Base-by-base conservation (phyloP, 208 protist genomes). In the Trypanosoma boissoni region DNA sequence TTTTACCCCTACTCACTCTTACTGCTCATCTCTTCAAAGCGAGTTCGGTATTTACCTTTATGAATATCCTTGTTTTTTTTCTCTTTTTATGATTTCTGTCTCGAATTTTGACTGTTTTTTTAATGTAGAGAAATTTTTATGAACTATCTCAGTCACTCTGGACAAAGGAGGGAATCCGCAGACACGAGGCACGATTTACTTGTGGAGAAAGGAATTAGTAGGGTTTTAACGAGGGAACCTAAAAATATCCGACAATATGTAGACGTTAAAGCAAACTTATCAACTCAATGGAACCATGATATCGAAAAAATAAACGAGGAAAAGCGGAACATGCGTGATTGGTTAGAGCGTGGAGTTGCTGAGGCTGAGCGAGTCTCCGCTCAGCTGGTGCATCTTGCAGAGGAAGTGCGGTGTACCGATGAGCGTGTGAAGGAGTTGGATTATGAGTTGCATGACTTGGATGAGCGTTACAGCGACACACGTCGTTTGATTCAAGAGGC, bases 361-460 rank as follows among this genome's bases (percentile, higher is more conserved):
- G 62, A 68, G 43, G 62, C 62, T 26, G 53, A 59, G 52, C 52
- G 62, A 55, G 46, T 60, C 42, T 68, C 62, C 5, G 42, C 9
- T 18, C 46, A 41, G 4, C 49, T 57, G 24, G 28, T 37, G 46
- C 31, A 48, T 4, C 12, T 55, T 28, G 42, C 62, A 18, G 51
- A 68, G 37, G 51, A 51, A 39, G n/a, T 68, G 32, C 44, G 53
- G 9, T 29, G 26, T 24, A 20, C 45, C 34, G 26, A 59, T 20
- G 4, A 42, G 52, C 45, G 18, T 44, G 62, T 46, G 41, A 39
- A 42, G 3, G 34, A 39, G 16, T 3, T 60, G 14, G 37, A 28
- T 18, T 26, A 53, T 3, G 27, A 16, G 14, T 21, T 68, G 45
- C 45, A 42, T 9, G 53, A 53, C 18, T 20, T 49, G 28, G 45